Percentiles rank a stretch among this genome's conserved stretches.
These are phyloP conservation scores for Quercus cerris DNA, from an alignment of 306 rosid species.

Conservation along the genomic window DNA sequence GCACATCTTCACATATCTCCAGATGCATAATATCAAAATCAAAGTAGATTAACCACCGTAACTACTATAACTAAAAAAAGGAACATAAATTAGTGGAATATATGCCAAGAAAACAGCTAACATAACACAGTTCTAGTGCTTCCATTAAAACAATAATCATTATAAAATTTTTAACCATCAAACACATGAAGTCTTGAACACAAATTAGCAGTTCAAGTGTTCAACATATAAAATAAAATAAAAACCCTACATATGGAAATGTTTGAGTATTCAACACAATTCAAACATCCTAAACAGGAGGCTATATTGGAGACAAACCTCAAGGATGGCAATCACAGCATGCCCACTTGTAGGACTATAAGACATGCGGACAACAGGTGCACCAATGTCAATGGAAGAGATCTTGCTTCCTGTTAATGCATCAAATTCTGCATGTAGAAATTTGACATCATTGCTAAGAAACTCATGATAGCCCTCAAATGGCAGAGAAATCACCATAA, in stretches of 20 bases:
- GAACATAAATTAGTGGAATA: not conserved
- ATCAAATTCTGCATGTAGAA: slow-evolving; percentile 68
- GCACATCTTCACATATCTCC: not conserved
- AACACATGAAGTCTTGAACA: not conserved
- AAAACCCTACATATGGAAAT: not conserved
- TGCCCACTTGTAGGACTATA: slow-evolving; percentile 89
- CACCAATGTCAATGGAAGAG: slow-evolving; percentile 83
- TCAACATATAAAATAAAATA: not conserved
- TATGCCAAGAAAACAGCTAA: not conserved
- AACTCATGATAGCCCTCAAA: slow-evolving; percentile 5
- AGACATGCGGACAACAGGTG: slow-evolving; percentile 89
- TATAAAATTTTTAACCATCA: not conserved
- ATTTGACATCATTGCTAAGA: slow-evolving; percentile 5
- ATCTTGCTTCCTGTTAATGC: slow-evolving; percentile 93
- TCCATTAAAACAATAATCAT: not conserved
- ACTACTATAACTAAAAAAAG: not conserved
- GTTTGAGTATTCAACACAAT: not conserved
- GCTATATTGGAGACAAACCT: slow-evolving; percentile 45
- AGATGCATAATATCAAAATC: not conserved
- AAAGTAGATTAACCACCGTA: not conserved
- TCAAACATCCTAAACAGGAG: slow-evolving; percentile 14
- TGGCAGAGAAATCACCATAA: not conserved
- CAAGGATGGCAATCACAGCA: slow-evolving; percentile 80
- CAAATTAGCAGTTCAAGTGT: not conserved
- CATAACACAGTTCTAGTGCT: not conserved